Percentiles rank a stretch among this genome's conserved stretches.
These are phyloP conservation scores for Cocos nucifera DNA, from an alignment of 176 grass and related monocot species.

Conservation along the genomic window DNA sequence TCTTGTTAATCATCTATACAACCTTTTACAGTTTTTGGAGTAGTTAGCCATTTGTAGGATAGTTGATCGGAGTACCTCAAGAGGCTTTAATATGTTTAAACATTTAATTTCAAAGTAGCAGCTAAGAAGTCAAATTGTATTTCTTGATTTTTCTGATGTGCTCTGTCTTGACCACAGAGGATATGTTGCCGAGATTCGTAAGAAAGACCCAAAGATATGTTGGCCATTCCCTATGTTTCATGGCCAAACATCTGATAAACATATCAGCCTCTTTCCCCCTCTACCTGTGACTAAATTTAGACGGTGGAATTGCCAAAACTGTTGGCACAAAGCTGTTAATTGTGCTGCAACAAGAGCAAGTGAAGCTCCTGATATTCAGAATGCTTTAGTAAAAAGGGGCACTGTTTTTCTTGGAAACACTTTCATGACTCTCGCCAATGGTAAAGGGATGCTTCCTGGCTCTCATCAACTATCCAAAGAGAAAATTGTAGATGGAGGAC, in stretches of 20 bases:
- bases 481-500: conserved; percentile 12
- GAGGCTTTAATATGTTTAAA: not conserved
- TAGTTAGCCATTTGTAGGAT: too few species aligned
- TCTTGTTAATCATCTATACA: too few species aligned
- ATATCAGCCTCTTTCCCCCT: not conserved
- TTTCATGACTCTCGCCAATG: conserved; percentile 22
- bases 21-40: too few species aligned
- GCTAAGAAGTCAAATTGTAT: not conserved
- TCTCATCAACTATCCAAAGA: conserved; percentile 24
- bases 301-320: conserved; percentile 59
- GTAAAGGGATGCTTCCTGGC: conserved; percentile 22
- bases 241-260: conserved; percentile 18
- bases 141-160: not conserved
- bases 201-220: conserved; percentile 38
- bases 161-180: conserved; percentile 38
- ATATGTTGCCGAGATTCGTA: conserved; percentile 38
- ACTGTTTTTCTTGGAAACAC: conserved; percentile 43
- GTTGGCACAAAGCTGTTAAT: conserved; percentile 26
- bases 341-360: conserved; percentile 10
- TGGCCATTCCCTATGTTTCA: conserved; percentile 32
- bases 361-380: conserved; percentile 16
- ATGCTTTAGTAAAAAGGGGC: conserved; percentile 27
- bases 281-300: conserved; percentile 35
- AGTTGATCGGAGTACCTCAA: too few species aligned
- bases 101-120: conserved; percentile 8